Evolutionary conservation across 2,329 filamentous ascomycete genomes (phyloP).

Genomic region (Chaetomium sp.): DNA sequence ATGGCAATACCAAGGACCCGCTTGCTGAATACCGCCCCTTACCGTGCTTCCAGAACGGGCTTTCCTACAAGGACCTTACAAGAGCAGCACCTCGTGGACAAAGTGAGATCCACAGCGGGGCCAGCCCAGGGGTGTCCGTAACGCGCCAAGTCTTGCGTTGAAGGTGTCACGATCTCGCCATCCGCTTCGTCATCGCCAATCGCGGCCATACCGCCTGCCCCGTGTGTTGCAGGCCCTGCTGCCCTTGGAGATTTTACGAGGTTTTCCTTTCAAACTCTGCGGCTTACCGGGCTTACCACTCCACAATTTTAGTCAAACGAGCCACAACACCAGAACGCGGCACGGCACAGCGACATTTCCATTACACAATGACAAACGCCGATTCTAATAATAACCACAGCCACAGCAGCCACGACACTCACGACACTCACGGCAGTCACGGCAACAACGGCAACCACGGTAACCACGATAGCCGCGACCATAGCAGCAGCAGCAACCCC

Average conservation of each 20-base stretch:
- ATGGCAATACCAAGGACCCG: conserved; percentile 13
- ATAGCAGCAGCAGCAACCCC: conserved; percentile 15
- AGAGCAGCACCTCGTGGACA: conserved; percentile 9
- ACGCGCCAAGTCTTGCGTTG: conserved; percentile 14
- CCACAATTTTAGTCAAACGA: neutral
- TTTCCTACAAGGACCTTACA: neutral
- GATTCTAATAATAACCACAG: conserved; percentile 2
- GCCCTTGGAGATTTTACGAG: too few species aligned
- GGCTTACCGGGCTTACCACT: neutral
- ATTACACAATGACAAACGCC: neutral
- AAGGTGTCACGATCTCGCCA: conserved; percentile 23
- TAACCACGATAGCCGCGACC: neutral
- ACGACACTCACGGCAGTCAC: neutral
- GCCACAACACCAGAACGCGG: neutral
- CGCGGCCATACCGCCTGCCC: neutral
- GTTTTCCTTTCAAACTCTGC: neutral
- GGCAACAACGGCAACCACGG: neutral
- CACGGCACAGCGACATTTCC: neutral
- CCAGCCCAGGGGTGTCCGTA: neutral
- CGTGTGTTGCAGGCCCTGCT: neutral
- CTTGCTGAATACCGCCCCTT: conserved; percentile 17
- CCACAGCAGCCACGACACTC: neutral
- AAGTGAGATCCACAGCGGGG: conserved; percentile 1
- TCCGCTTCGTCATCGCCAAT: conserved; percentile 17
- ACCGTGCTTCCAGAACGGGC: conserved; percentile 14